Conservation (phyloP, 768 basidiomycete genomes). For the Neoboletus subvelutipes region DNA sequence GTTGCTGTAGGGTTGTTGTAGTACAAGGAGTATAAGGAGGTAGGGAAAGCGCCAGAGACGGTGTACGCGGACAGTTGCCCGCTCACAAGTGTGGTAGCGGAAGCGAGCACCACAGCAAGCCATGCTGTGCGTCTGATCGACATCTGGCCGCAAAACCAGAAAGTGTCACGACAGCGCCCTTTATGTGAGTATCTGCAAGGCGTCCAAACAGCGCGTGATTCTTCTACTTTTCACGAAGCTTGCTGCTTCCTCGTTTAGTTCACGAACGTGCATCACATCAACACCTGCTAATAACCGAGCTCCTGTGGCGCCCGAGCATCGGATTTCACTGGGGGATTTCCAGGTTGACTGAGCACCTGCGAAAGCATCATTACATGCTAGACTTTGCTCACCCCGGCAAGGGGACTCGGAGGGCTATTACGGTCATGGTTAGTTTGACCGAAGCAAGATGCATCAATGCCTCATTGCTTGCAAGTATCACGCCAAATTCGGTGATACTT, state of each 20-base stretch:
- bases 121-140: not conserved
- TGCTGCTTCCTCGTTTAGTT: not conserved
- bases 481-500: not conserved
- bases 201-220: not conserved
- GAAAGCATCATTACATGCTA: too few species aligned
- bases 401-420: too few species aligned
- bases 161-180: not conserved
- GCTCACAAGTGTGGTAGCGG: constrained; percentile 21
- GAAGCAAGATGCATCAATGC: not conserved
- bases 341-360: not conserved
- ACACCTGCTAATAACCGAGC: not conserved
- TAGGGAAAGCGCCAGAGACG: constrained; percentile 55
- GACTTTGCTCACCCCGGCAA: too few species aligned
- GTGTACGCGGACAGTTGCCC: constrained; percentile 40
- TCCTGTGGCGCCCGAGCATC: not conserved
- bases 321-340: not conserved
- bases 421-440: not conserved
- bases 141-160: constrained; percentile 8
- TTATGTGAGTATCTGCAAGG: constrained; percentile 4
- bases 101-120: constrained; percentile 8
- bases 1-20: constrained; percentile 75
- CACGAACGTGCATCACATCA: constrained; percentile 25
- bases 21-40: constrained; percentile 60
- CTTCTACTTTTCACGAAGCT: constrained; percentile 11
- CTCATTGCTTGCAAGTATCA: not conserved